Conservation (phyloP, 202 grass and related monocot species). For the Eragrostis tef region DNA sequence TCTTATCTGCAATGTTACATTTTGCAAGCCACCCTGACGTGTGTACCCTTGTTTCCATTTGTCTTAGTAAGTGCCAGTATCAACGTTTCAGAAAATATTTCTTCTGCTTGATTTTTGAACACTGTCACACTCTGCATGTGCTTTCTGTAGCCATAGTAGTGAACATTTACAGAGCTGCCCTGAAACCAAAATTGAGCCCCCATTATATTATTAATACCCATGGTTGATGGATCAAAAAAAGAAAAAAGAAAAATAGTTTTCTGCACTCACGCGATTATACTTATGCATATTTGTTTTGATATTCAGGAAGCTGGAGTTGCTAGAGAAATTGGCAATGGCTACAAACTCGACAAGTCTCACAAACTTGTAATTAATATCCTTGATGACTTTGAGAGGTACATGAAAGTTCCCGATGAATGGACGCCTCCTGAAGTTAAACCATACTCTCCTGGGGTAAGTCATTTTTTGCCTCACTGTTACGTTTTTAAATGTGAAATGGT, state of each 20-base stretch:
- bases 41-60: too few relatives aligned
- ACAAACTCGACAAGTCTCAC: slow-evolving; percentile 73
- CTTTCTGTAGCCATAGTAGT: too few relatives aligned
- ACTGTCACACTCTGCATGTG: background rate
- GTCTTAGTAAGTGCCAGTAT: too few relatives aligned
- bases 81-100: background rate
- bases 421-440: slow-evolving; percentile 72
- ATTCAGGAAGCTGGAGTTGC: slow-evolving; percentile 35
- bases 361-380: slow-evolving; percentile 72
- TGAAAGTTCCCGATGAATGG: slow-evolving; percentile 75
- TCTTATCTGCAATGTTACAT: background rate
- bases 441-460: slow-evolving; percentile 65
- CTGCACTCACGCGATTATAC: background rate
- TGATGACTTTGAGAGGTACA: slow-evolving; percentile 79
- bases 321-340: slow-evolving; percentile 65
- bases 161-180: too few relatives aligned
- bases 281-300: background rate
- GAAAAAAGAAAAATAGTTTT: background rate
- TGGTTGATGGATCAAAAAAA: background rate
- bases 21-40: background rate
- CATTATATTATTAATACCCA: too few relatives aligned
- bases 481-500: background rate
- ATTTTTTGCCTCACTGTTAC: background rate
- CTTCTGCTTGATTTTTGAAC: background rate
- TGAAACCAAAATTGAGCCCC: too few relatives aligned